Base-by-base conservation (phyloP, 805 yeast species). In the Torulaspora gathmanii region DNA sequence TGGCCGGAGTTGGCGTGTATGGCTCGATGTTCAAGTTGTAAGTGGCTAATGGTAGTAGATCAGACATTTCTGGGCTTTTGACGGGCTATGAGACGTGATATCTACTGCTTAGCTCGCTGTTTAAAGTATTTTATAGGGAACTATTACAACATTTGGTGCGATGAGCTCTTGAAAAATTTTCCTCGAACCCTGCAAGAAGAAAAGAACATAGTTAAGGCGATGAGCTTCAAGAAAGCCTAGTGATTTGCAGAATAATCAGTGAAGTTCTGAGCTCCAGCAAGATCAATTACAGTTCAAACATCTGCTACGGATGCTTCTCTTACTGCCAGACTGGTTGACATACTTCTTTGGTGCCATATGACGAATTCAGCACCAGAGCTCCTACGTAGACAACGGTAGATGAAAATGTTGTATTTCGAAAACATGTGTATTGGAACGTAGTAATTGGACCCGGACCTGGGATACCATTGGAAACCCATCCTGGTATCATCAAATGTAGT, bases 1-100 rank as follows among this genome's bases (percentile, higher is more conserved):
- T 80, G 49, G 96, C 95, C 41, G 89, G 89, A 34, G 82, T 81
- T 56, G 96, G 95, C 57, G 79, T 73, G 64, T 84, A 93, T 57
- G 99, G 99, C 68, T 77, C 74, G 53, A 91, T 77, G 57, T 86
- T 88, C 69, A 88, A 75, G 73, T 83, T 83, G 74, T 81, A 90
- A 15, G 96, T 82, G 54, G 95, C 83, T 67, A 90, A 72, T 52
- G 98, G 97, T 54, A 86, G 69, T 67, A 88, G 69, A 45, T 77
- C 74, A 56, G 93, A 71, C 95, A 85, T 85, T 49, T 29, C 58
- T 27, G 30, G 16, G 13, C 22, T 28, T 15, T 26, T 20, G 3
- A 29, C 10, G 26, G 13, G 30, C 29, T 39, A 3, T n/a, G 4
- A 22, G 19, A 13, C 22, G 12, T 23, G 13, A 13, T 28, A 17